phyloP scores from a whole-genome alignment of 352 stramenopile genomes.

The Phytophthora europaea region DNA sequence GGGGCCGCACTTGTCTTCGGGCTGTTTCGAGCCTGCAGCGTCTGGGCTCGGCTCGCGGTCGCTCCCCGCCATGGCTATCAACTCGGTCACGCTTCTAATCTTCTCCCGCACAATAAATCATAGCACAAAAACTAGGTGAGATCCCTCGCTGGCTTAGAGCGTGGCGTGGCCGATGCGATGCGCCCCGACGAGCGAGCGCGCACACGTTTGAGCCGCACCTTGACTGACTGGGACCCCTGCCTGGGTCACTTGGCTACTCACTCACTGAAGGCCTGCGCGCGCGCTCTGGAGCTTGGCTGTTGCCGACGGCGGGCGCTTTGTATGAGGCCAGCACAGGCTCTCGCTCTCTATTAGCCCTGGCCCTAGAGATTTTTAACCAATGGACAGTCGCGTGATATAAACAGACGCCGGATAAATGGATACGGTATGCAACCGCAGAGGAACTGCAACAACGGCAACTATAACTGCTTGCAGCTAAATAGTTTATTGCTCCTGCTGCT shows the following conservation, averaged over 20 bases:
- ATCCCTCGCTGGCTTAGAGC: neutral
- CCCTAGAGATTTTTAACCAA: conserved; percentile 4
- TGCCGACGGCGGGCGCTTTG: conserved; percentile 31
- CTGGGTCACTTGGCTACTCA: conserved; percentile 19
- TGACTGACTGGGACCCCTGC: conserved; percentile 8
- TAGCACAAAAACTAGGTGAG: neutral
- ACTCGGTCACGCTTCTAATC: conserved; percentile 40
- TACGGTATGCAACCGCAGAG: neutral
- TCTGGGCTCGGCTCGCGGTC: conserved; percentile 48
- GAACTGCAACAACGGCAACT: neutral
- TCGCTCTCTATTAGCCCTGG: conserved; percentile 20
- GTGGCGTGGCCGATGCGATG: neutral
- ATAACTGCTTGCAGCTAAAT: conserved; percentile 19
- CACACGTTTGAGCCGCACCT: conserved; percentile 9
- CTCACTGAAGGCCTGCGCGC: conserved; percentile 7
- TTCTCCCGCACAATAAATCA: conserved; percentile 2
- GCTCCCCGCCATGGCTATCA: conserved; percentile 55
- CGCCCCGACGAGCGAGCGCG: no score
- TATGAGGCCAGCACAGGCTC: conserved; percentile 28
- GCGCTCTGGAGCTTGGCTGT: neutral
- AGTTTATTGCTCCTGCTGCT: conserved; percentile 17
- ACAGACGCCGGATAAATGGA: conserved; percentile 8
- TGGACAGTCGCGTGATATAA: conserved; percentile 10
- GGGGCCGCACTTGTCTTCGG: conserved; percentile 26
- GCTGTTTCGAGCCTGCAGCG: conserved; percentile 26